Conservation (phyloP, 495 filamentous ascomycete genomes). For the Entonaema liquescens region DNA sequence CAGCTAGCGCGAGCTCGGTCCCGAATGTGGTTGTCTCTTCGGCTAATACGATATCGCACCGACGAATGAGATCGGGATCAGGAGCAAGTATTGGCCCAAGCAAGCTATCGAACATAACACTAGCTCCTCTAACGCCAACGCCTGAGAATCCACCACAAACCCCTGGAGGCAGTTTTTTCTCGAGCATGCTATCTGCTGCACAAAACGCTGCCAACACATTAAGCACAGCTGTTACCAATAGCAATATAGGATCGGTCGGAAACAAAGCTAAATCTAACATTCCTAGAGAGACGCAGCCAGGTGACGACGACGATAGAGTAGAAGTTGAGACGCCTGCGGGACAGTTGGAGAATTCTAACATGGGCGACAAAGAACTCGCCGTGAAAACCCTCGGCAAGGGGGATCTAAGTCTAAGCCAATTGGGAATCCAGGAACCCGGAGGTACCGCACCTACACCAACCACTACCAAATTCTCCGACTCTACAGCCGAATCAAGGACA, state of each 20-base stretch:
- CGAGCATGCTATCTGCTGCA: conserved; percentile 88
- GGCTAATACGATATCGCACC: conserved; percentile 78
- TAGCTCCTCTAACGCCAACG: conserved; percentile 77
- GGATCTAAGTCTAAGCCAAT: conserved; percentile 84
- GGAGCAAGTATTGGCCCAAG: conserved; percentile 75
- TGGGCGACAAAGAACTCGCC: conserved; percentile 72
- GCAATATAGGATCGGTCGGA: conserved; percentile 51
- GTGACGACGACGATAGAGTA: conserved; percentile 52
- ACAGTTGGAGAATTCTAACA: conserved; percentile 47
- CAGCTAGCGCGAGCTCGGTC: conserved; percentile 37
- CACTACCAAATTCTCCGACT: conserved; percentile 54
- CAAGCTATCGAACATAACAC: conserved; percentile 84
- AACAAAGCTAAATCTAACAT: conserved; percentile 52
- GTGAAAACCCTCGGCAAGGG: conserved; percentile 91
- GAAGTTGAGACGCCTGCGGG: conserved; percentile 58
- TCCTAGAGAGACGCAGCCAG: conserved; percentile 45
- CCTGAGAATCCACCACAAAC: conserved; percentile 58
- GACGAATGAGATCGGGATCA: conserved; percentile 66
- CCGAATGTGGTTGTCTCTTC: conserved; percentile 49
- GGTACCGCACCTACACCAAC: conserved; percentile 54
- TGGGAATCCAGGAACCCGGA: conserved; percentile 70
- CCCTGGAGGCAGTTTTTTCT: conserved; percentile 79
- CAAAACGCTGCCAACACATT: conserved; percentile 93
- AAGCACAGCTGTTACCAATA: conserved; percentile 79
- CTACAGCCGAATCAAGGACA: conserved; percentile 44